Evolutionary conservation across 768 basidiomycete genomes (phyloP).

Genomic region (Auriscalpium vulgare): DNA sequence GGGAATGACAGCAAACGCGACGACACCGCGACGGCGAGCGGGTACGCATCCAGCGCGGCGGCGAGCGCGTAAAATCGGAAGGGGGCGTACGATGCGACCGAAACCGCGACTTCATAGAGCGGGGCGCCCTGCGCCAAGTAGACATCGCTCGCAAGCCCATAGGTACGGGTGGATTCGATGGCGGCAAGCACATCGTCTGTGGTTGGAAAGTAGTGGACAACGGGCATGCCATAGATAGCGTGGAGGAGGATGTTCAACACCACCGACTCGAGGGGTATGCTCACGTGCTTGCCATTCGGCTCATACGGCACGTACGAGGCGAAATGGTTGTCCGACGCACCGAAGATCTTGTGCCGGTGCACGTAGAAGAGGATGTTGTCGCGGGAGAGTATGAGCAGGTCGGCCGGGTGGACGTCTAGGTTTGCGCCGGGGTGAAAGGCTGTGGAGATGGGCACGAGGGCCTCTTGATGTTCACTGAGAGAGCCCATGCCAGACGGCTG

Average conservation of each 20-base stretch:
- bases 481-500: too few species aligned
- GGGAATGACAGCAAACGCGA: constrained; percentile 30
- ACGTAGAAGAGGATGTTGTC: constrained; percentile 28
- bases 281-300: constrained; percentile 10
- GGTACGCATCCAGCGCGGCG: constrained; percentile 25
- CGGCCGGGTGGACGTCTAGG: constrained; percentile 10
- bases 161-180: constrained; percentile 18
- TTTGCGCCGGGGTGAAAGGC: constrained; percentile 15
- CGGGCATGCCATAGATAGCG: constrained; percentile 23
- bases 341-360: constrained; percentile 17
- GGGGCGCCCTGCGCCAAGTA: constrained; percentile 23
- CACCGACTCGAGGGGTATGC: constrained; percentile 21
- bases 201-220: constrained; percentile 20
- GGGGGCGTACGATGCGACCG: constrained; percentile 27
- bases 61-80: constrained; percentile 37
- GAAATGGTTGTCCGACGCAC: constrained; percentile 22
- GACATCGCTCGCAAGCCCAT: constrained; percentile 18
- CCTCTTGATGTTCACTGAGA: too few species aligned
- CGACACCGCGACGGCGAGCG: constrained; percentile 32
- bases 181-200: constrained; percentile 21
- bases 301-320: constrained; percentile 1
- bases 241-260: constrained; percentile 29
- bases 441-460: constrained; percentile 14
- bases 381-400: constrained; percentile 22
- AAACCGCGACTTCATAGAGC: constrained; percentile 26